Evolutionary conservation across 2,329 filamentous ascomycete genomes (phyloP), one percentile per base, ranked within the genome.

Genomic region (Clonostachys solani): DNA sequence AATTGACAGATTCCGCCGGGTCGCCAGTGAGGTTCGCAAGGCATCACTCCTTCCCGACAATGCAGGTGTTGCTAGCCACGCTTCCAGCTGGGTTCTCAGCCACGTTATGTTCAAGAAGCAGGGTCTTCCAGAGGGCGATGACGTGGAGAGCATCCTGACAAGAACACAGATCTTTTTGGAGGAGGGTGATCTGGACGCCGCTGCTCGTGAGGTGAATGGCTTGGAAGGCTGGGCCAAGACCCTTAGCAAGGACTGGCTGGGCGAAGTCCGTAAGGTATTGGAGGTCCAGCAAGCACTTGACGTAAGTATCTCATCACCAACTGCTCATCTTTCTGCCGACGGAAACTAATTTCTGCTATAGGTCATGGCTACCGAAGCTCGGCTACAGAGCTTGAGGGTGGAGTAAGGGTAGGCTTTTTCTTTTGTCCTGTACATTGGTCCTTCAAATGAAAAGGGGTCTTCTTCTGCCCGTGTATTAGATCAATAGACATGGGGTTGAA

Each of bases 41-140:
- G 94, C 94, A 17, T 87, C 87, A 41, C 79, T 99, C 44, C 78
- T 99, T 15, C 94, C 94, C 13, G 92, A 95, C 54, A 87, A 96
- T 60, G 94, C 94, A 0, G 94, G 94, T 56, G 88, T 99, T 23
- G 92, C 94, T 17, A 94, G 88, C 60, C 94, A 99, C 66, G 91
- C 92, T 4, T 92, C 91, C 40, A 94, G 88, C 65, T 86, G 89
- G 66, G 77, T 95, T 42, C 75, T 99, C 58, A 95, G 89, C 75
- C 95, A 96, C 72, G 78, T 97, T 45, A 83, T 97, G 73, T 97
- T 99, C 81, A 91, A 90, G 77, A 97, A 97, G 80, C 84, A 87
- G 60, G 89, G 87, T 10, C 75, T 94, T 42, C 87, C 90, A 1
- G 83, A 83, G 19, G 91, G 92, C 17, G 80, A 89, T 56, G 92